Percentiles rank a stretch among this genome's conserved stretches.
Conservation (phyloP, 345 rosid species). For the Punica granatum region DNA sequence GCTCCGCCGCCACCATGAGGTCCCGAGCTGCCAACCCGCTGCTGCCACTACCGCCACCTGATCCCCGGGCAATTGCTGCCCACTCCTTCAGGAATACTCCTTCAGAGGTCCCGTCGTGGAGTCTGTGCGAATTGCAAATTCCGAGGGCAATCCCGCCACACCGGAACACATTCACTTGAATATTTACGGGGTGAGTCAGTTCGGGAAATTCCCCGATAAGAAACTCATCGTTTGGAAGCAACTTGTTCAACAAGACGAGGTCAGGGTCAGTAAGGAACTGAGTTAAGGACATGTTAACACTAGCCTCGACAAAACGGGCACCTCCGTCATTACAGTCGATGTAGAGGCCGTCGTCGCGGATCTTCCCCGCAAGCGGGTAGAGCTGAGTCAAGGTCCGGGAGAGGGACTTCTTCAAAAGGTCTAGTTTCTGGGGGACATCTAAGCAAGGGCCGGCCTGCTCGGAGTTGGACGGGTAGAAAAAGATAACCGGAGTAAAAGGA, state of each 20-base stretch:
- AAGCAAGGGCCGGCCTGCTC: not conserved
- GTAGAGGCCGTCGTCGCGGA: constrained; percentile 15
- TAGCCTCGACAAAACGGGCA: constrained; percentile 20
- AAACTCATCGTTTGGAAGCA: not conserved
- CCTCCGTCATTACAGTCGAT: constrained; percentile 29
- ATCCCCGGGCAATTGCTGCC: not conserved
- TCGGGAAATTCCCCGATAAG: not conserved
- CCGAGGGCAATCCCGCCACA: not conserved
- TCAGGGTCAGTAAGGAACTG: not conserved
- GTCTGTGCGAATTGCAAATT: not conserved
- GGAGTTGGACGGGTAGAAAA: constrained; percentile 18
- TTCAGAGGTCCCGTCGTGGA: not conserved
- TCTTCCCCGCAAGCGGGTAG: constrained; percentile 30
- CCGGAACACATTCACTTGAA: not conserved
- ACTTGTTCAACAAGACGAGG: not conserved
- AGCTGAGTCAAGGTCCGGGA: constrained; percentile 23
- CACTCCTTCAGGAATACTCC: not conserved
- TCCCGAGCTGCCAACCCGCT: too few species aligned
- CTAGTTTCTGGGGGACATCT: constrained; percentile 5
- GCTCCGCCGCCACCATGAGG: too few species aligned
- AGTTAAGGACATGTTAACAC: constrained; percentile 12
- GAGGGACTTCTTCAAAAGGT: constrained; percentile 21
- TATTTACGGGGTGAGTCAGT: not conserved
- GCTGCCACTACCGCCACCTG: too few species aligned
- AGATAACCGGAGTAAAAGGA: constrained; percentile 19